phyloP scores from a whole-genome alignment of 176 grass and related monocot genomes.

The Hordeum vulgare region DNA sequence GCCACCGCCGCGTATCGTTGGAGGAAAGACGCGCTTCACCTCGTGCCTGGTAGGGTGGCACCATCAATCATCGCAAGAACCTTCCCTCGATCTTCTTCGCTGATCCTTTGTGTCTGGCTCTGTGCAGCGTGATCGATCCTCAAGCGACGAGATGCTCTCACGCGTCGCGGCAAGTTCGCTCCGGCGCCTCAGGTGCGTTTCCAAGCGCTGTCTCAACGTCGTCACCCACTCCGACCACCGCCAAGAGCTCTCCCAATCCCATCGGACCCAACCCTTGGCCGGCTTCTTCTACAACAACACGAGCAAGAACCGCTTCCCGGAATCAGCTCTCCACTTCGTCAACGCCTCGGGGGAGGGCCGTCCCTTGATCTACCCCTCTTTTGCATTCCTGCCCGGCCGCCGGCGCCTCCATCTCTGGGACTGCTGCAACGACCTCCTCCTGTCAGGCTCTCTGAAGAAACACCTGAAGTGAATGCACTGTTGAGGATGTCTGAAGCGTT shows the following conservation, averaged over 20 bases:
- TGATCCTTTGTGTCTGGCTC: no score
- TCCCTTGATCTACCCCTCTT: background rate
- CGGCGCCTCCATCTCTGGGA: background rate
- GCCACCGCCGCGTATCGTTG: no score
- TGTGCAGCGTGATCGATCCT: no score
- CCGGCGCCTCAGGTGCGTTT: background rate
- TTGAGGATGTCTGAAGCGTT: no score
- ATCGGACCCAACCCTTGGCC: background rate
- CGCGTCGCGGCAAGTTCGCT: background rate
- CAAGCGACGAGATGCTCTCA: no score
- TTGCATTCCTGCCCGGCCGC: conserved; percentile 1
- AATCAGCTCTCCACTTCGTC: background rate
- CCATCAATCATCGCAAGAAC: no score
- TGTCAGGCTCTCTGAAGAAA: no score
- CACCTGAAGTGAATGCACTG: no score
- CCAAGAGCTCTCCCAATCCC: background rate
- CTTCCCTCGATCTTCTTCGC: no score
- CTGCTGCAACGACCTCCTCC: background rate
- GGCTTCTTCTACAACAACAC: background rate
- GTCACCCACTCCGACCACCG: background rate
- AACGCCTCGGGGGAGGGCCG: background rate
- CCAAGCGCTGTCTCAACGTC: background rate
- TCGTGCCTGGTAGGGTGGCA: no score
- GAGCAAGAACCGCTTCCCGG: background rate
- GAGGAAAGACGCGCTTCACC: no score